Evolutionary conservation across 164 flowering plant genomes (phyloP).

Genomic region (Macadamia tetraphylla): DNA sequence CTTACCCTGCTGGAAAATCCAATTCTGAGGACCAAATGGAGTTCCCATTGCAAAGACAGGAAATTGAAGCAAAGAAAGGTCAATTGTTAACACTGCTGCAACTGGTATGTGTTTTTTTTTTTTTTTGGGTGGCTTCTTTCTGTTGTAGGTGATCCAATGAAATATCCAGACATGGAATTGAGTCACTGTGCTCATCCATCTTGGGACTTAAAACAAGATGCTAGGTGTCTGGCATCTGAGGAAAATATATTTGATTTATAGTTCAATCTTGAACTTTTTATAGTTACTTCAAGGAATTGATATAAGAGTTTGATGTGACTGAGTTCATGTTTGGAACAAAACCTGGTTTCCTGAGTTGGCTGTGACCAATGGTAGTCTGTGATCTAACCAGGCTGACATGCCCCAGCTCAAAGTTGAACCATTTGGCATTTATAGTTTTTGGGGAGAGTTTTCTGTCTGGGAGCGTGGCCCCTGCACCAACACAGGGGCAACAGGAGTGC

Average conservation of each 20-base stretch:
- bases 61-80: slow-evolving; percentile 45
- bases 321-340: background rate
- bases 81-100: slow-evolving; percentile 61
- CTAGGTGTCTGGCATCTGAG: no score
- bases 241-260: background rate
- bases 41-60: slow-evolving; percentile 23
- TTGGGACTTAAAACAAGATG: background rate
- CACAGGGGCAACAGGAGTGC: no score
- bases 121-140: background rate
- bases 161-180: background rate
- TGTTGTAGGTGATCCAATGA: no score
- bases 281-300: background rate
- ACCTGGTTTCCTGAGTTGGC: background rate
- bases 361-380: no score
- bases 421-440: no score
- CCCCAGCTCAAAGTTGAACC: background rate
- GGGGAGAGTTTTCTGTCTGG: no score
- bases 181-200: background rate
- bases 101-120: slow-evolving; percentile 42
- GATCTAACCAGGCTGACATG: background rate
- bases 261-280: background rate
- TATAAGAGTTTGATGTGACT: background rate
- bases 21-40: slow-evolving; percentile 15
- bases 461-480: no score
- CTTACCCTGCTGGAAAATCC: slow-evolving; percentile 16